Conservation (phyloP, 106 monocot genomes). For the Platanthera zijinensis region DNA sequence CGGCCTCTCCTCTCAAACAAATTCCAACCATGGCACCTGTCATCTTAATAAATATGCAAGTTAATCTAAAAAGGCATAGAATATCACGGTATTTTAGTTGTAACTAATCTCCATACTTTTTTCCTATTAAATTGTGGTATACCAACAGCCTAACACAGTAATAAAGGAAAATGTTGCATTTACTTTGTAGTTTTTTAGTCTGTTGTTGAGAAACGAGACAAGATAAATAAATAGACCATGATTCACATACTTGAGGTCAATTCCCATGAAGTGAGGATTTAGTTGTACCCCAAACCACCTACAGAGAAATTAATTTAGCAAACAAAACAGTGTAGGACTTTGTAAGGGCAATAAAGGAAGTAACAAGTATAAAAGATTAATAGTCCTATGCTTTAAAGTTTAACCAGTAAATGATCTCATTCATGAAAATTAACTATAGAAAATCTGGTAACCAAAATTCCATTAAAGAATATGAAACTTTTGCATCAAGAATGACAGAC, state of each 20-base stretch:
- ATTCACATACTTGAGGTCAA: slow-evolving; percentile 88
- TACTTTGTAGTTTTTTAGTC: background rate
- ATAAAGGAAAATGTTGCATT: background rate
- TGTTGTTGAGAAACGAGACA: background rate
- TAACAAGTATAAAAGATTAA: background rate
- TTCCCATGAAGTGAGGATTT: slow-evolving; percentile 83
- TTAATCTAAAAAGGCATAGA: too few species aligned
- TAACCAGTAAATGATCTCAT: background rate
- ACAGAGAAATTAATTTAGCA: background rate
- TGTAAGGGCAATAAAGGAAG: background rate
- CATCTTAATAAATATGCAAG: too few species aligned
- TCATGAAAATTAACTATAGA: too few species aligned
- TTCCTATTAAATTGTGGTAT: too few species aligned
- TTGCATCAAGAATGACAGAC: background rate
- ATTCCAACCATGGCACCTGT: too few species aligned
- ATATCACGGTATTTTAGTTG: too few species aligned
- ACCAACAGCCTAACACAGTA: too few species aligned
- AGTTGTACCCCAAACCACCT: slow-evolving; percentile 98
- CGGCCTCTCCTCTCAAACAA: too few species aligned
- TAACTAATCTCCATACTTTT: too few species aligned
- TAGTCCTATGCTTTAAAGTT: background rate
- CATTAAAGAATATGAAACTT: background rate
- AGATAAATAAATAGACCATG: background rate
- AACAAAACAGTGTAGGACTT: background rate
- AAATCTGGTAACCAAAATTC: too few species aligned